Evolutionary conservation across 2,329 filamentous ascomycete species (phyloP).

Genomic region (Aureobasidium sp.): DNA sequence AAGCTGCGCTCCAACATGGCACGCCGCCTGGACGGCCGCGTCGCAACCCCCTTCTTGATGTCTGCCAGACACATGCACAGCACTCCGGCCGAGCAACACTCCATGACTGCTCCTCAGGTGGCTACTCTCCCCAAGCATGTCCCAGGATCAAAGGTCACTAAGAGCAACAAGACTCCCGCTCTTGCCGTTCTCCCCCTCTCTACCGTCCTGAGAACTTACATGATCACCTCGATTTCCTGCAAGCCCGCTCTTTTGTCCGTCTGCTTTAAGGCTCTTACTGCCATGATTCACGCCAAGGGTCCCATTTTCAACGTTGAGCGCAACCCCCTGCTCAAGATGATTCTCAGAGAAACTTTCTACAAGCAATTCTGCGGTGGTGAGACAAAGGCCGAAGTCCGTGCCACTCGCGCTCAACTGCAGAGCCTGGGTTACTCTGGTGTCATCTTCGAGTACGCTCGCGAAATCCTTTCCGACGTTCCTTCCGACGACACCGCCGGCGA

Average conservation of each 20-base stretch:
- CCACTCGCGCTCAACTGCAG: slow-evolving; percentile 58
- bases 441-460: slow-evolving; percentile 73
- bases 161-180: slow-evolving; percentile 27
- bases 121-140: neutral
- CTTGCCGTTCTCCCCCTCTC: slow-evolving; percentile 58
- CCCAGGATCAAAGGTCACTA: slow-evolving; percentile 6
- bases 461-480: slow-evolving; percentile 56
- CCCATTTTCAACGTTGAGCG: slow-evolving; percentile 62
- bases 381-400: slow-evolving; percentile 56
- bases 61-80: slow-evolving; percentile 11
- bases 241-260: slow-evolving; percentile 60
- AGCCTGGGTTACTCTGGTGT: slow-evolving; percentile 72
- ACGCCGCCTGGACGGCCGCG: slow-evolving; percentile 7
- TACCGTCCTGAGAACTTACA: slow-evolving; percentile 59
- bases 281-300: slow-evolving; percentile 60
- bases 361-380: slow-evolving; percentile 86
- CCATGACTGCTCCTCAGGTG: slow-evolving; percentile 1
- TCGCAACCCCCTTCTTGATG: slow-evolving; percentile 6
- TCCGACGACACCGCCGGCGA: slow-evolving; percentile 49
- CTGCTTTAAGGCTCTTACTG: slow-evolving; percentile 58
- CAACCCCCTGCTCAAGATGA: slow-evolving; percentile 59
- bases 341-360: slow-evolving; percentile 79
- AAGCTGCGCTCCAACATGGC: slow-evolving; percentile 6
- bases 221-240: slow-evolving; percentile 61
- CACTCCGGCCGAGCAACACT: neutral